phyloP scores from a whole-genome alignment of 495 filamentous ascomycete species.

The Schizothecium vesticola region DNA sequence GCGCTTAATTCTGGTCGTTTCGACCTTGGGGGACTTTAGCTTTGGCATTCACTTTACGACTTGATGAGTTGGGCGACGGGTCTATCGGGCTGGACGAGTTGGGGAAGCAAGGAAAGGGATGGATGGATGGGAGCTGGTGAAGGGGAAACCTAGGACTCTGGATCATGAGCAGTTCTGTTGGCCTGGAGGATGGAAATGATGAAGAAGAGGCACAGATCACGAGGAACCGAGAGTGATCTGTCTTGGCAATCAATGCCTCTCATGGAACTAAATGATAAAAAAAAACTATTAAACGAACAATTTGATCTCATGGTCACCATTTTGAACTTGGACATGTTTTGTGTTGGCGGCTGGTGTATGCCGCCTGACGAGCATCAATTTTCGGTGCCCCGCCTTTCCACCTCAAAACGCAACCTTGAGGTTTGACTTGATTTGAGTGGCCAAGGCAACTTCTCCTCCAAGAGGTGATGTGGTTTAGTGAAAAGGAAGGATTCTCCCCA shows the following conservation, averaged over 20 bases:
- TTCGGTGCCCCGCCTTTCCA: background rate
- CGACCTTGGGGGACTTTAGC: conserved; percentile 11
- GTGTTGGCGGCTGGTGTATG: background rate
- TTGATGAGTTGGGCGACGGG: conserved; percentile 20
- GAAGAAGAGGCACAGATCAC: background rate
- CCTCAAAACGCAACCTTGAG: background rate
- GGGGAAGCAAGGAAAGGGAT: background rate
- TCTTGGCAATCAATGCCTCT: background rate
- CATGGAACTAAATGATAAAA: background rate
- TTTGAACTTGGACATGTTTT: background rate
- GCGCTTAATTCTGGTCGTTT: conserved; percentile 12
- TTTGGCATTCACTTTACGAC: conserved; percentile 24
- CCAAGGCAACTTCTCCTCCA: background rate
- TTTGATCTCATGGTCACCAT: background rate
- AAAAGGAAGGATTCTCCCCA: background rate
- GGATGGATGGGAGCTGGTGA: background rate
- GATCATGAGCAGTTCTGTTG: background rate
- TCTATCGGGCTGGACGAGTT: background rate
- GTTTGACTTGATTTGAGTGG: background rate
- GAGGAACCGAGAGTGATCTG: background rate
- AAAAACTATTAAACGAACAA: background rate
- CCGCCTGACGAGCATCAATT: background rate
- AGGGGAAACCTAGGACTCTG: background rate
- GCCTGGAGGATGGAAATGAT: background rate
- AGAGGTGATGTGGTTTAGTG: background rate